Conservation (phyloP, 2,329 filamentous ascomycete species). For the Neurospora sp. region DNA sequence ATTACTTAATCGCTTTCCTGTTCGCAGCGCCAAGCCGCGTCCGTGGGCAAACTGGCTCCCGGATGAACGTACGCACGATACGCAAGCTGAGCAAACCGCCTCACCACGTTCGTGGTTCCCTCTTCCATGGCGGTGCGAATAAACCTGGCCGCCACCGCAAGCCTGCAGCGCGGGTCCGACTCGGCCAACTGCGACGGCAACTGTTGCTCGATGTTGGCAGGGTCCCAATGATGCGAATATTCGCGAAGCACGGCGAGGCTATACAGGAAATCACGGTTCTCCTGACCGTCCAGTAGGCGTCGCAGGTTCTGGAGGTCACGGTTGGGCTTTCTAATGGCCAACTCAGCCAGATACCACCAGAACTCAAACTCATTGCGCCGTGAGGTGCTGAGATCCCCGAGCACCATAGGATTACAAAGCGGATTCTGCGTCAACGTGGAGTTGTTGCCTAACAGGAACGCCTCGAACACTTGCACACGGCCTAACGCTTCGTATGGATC, state of each 20-base stretch:
- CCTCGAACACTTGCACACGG: conserved; percentile 66
- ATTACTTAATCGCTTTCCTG: conserved; percentile 21
- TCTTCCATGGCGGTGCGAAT: conserved; percentile 43
- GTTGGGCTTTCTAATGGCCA: conserved; percentile 21
- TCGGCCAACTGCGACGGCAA: conserved; percentile 54
- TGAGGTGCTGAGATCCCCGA: conserved; percentile 26
- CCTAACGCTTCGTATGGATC: conserved; percentile 55
- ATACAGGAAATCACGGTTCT: conserved; percentile 86
- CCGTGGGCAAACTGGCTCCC: conserved; percentile 32
- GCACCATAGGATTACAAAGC: conserved; percentile 31
- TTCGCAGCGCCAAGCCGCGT: conserved; percentile 17
- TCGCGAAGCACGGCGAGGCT: conserved; percentile 75
- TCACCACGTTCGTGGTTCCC: conserved; percentile 64
- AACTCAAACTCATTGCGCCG: conserved; percentile 62
- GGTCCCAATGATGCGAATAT: conserved; percentile 54
- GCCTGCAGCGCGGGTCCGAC: conserved; percentile 53
- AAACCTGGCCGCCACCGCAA: conserved; percentile 61
- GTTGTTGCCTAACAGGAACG: conserved; percentile 54
- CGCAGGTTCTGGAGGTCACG: conserved; percentile 49
- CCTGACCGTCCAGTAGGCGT: conserved; percentile 63
- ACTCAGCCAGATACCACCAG: conserved; percentile 66
- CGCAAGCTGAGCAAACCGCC: conserved; percentile 59
- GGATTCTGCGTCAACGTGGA: conserved; percentile 52
- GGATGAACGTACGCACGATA: conserved; percentile 47
- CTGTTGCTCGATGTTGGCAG: conserved; percentile 43